Base-by-base conservation (phyloP, 306 rosid genomes). In the Abrus precatorius region DNA sequence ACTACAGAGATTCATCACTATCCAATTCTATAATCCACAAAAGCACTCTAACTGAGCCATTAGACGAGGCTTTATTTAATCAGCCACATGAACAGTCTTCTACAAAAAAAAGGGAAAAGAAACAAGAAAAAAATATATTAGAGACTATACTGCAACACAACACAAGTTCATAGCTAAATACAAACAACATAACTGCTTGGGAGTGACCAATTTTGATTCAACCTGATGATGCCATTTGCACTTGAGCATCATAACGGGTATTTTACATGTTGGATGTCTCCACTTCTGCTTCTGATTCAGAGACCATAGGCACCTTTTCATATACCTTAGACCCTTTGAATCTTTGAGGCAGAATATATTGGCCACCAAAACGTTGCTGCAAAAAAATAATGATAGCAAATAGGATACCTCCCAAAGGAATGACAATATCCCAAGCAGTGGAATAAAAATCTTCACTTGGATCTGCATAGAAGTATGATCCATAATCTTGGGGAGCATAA, bases 361-460 rank as follows among this genome's bases (percentile, higher is more conserved):
- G 80, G 41, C 84, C 83, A 45, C 92, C 89, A 76, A 88, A 87
- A 69, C 60, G 40, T 72, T 89, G 92, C 90, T 88, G 97, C 85
- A 89, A 72, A 90, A n/a, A 80, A 71, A 91, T 66, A 8, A 89
- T 33, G 47, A 67, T 5, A 12, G 91, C 93, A 77, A 93, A 79
- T 3, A 88, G n/a, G 14, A 82, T 20, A 79, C 88, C 73, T 10
- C 83, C 89, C 47, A 78, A 56, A 54, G 89, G 69, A 59, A 88
- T 84, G 33, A 64, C 79, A 44, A 85, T 83, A 82, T 90, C 87
- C 93, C 89, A 89, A 80, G 86, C 71, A 57, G 77, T 82, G 2
- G 90, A 89, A 81, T 80, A 86, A 33, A 80, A 86, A 32, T 86
- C 88, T 28, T 74, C 85, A 28, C 45, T 68, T 11, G 85, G 87